Percentiles rank a stretch among this genome's conserved stretches.
These are phyloP conservation scores for Blastobotrys attinorum DNA, from an alignment of 805 yeast species.

Conservation along the genomic window DNA sequence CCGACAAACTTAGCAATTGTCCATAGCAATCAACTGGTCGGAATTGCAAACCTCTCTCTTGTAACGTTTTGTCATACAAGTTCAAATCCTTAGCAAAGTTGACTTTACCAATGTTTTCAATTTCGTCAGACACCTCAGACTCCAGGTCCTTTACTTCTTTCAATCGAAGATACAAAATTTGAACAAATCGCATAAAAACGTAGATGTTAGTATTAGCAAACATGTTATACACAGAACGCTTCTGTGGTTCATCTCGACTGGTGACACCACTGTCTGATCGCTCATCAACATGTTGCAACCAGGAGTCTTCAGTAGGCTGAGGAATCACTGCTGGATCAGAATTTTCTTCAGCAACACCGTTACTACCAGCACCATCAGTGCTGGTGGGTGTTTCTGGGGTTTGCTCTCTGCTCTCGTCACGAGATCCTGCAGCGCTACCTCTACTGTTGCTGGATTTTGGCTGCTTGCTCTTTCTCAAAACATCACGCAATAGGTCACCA, in stretches of 20 bases:
- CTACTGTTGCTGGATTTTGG: slow-evolving; percentile 6
- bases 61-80: slow-evolving; percentile 69
- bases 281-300: slow-evolving; percentile 23
- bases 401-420: not conserved
- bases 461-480: slow-evolving; percentile 33
- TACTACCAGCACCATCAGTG: slow-evolving; percentile 10
- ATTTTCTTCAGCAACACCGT: slow-evolving; percentile 6
- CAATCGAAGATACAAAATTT: slow-evolving; percentile 73
- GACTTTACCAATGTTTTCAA: slow-evolving; percentile 37
- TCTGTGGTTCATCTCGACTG: slow-evolving; percentile 18
- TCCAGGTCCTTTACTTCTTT: slow-evolving; percentile 68
- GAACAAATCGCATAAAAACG: slow-evolving; percentile 79
- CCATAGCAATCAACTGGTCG: slow-evolving; percentile 40
- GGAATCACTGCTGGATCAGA: not conserved
- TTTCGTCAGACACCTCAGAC: slow-evolving; percentile 62
- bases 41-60: slow-evolving; percentile 71
- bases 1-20: slow-evolving; percentile 71
- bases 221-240: slow-evolving; percentile 51
- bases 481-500: slow-evolving; percentile 43
- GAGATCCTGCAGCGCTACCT: slow-evolving; percentile 1
- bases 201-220: slow-evolving; percentile 87
- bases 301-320: slow-evolving; percentile 7
- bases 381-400: slow-evolving; percentile 8
- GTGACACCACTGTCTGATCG: slow-evolving; percentile 6
- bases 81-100: slow-evolving; percentile 82